phyloP scores from a whole-genome alignment of 2,329 filamentous ascomycete genomes.

The Trichoderma guizhouense region DNA sequence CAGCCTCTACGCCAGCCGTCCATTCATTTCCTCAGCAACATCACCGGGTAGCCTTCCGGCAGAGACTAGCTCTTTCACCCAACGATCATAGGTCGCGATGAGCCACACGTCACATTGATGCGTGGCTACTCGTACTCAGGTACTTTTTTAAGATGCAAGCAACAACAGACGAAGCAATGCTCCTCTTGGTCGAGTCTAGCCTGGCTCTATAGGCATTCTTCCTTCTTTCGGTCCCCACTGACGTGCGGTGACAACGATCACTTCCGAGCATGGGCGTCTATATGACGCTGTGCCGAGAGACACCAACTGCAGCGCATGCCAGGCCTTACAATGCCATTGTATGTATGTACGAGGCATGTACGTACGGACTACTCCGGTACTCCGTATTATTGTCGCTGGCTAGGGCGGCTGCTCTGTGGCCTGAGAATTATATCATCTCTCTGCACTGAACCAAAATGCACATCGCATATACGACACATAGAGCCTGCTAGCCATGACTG shows the following conservation, averaged over 20 bases:
- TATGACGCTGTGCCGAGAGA: conserved; percentile 3
- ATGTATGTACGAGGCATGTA: not conserved
- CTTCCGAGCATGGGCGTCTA: not conserved
- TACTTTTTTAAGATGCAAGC: not conserved
- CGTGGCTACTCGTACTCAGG: not conserved
- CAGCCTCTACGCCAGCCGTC: conserved; percentile 13
- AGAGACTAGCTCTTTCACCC: conserved; percentile 2
- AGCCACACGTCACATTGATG: conserved; percentile 11
- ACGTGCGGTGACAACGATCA: not conserved
- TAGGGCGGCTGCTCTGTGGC: not conserved
- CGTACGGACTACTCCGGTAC: conserved; percentile 4
- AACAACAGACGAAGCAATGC: not conserved
- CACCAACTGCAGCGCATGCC: not conserved
- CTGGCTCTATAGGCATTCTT: not conserved
- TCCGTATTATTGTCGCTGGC: not conserved
- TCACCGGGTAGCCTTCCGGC: conserved; percentile 17
- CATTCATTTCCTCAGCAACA: conserved; percentile 17
- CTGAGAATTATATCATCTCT: not conserved
- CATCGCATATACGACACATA: not conserved
- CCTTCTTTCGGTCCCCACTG: not conserved
- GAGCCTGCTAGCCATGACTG: not conserved
- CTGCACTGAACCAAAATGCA: not conserved
- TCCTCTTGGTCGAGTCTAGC: not conserved
- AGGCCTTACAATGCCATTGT: not conserved
- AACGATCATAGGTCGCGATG: conserved; percentile 15